phyloP scores from a whole-genome alignment of 306 rosid species.

The Cicer chorassanicum region DNA sequence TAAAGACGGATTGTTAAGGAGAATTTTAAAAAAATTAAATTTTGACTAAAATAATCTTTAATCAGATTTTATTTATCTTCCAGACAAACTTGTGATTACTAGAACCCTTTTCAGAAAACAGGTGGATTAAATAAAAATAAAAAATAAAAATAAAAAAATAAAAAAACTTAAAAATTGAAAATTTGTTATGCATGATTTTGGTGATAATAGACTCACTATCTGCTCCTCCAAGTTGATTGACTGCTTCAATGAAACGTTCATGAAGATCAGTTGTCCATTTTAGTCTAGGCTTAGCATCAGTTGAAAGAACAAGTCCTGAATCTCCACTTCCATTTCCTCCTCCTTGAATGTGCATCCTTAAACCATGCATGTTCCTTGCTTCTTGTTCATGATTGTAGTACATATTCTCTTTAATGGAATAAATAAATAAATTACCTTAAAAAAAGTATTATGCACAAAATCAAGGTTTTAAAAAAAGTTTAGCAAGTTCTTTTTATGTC shows the following conservation, averaged over 20 bases:
- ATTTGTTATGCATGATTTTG: background rate
- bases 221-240: slow-evolving; percentile 84
- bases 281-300: slow-evolving; percentile 88
- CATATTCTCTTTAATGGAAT: slow-evolving; percentile 48
- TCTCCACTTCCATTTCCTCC: slow-evolving; percentile 56
- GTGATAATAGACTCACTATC: slow-evolving; percentile 66
- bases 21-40: too few relatives aligned
- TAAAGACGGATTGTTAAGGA: too few relatives aligned
- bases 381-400: slow-evolving; percentile 64
- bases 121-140: too few relatives aligned
- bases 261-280: slow-evolving; percentile 95
- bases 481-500: background rate
- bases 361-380: slow-evolving; percentile 61
- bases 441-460: slow-evolving; percentile 35
- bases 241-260: slow-evolving; percentile 82
- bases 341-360: slow-evolving; percentile 62
- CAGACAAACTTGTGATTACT: too few relatives aligned
- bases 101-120: too few relatives aligned
- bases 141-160: background rate
- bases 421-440: slow-evolving; percentile 13
- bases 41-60: too few relatives aligned
- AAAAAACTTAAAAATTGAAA: slow-evolving; percentile 28
- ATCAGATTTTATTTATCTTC: too few relatives aligned
- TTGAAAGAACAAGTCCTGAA: slow-evolving; percentile 83
- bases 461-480: background rate